Conservation (phyloP, 2,329 filamentous ascomycete genomes). For the Sphaerulina vaccinii region DNA sequence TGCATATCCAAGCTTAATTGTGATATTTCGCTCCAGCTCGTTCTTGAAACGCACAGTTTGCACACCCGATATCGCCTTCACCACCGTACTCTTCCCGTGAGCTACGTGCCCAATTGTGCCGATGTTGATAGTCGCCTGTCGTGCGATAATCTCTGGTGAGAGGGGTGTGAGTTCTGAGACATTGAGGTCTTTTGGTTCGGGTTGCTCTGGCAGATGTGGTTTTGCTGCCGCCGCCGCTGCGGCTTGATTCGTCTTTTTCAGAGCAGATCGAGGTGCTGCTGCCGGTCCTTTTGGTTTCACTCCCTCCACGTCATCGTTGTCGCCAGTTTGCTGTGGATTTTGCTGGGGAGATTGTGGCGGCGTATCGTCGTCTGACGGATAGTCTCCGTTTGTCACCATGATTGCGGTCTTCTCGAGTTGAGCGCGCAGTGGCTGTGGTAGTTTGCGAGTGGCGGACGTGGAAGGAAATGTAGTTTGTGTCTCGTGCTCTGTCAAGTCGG, state of each 20-base stretch:
- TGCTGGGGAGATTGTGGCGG: constrained; percentile 56
- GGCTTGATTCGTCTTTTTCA: constrained; percentile 72
- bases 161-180: constrained; percentile 76
- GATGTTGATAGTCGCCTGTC: constrained; percentile 98
- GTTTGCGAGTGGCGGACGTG: too few relatives aligned
- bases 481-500: too few relatives aligned
- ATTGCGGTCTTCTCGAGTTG: constrained; percentile 1
- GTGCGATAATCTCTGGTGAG: constrained; percentile 93
- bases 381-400: constrained; percentile 58
- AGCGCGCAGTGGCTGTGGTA: too few relatives aligned
- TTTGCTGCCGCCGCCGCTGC: constrained; percentile 57
- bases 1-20: constrained; percentile 98
- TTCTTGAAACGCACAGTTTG: constrained; percentile 99
- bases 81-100: constrained; percentile 99
- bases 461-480: too few relatives aligned
- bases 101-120: constrained; percentile 99
- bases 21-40: constrained; percentile 98
- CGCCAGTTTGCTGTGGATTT: constrained; percentile 58
- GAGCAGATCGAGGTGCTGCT: constrained; percentile 66
- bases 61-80: constrained; percentile 98
- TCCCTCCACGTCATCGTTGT: constrained; percentile 66
- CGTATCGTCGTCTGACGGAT: constrained; percentile 51
- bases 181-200: constrained; percentile 85
- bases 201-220: constrained; percentile 79
- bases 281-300: constrained; percentile 60